These are phyloP conservation scores for Erysimum cheiri DNA, from an alignment of 441 rosid genomes.

Conservation along the genomic window DNA sequence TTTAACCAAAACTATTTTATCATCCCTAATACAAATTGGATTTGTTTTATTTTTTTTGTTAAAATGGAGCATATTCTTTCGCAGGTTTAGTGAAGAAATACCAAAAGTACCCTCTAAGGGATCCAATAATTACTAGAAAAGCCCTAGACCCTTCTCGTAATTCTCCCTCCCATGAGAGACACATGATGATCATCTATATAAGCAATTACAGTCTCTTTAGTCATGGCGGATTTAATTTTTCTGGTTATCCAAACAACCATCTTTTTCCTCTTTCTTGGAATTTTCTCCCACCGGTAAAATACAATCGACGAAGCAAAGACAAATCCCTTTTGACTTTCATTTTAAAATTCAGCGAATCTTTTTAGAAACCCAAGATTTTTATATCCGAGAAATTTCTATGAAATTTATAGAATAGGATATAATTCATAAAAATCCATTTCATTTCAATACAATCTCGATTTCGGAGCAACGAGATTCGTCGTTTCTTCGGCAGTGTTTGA, in stretches of 20 bases:
- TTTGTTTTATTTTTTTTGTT: not conserved
- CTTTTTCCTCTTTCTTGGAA: slow-evolving; percentile 20
- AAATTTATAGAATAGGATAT: slow-evolving; percentile 5
- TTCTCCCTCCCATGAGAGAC: slow-evolving; percentile 37
- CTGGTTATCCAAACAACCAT: slow-evolving; percentile 26
- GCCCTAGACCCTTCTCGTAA: slow-evolving; percentile 36
- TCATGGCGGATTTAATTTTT: slow-evolving; percentile 38
- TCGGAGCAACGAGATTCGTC: slow-evolving; percentile 34
- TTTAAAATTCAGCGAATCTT: not conserved
- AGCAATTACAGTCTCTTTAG: slow-evolving; percentile 39
- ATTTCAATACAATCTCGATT: slow-evolving; percentile 27
- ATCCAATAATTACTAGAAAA: slow-evolving; percentile 16
- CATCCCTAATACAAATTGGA: not conserved
- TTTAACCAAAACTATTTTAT: not conserved
- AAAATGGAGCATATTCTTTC: slow-evolving; percentile 22
- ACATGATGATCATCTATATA: slow-evolving; percentile 34
- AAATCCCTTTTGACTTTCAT: slow-evolving; percentile 11
- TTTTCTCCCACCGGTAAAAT: slow-evolving; percentile 28
- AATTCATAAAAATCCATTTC: not conserved
- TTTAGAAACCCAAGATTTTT: slow-evolving; percentile 15
- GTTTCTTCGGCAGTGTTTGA: slow-evolving; percentile 22
- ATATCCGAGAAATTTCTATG: slow-evolving; percentile 3
- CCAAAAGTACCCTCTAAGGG: slow-evolving; percentile 1
- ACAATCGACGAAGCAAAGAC: slow-evolving; percentile 35
- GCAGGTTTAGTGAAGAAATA: not conserved